Base-by-base conservation (phyloP, 495 filamentous ascomycete genomes). In the Lasiosphaeris hirsuta region DNA sequence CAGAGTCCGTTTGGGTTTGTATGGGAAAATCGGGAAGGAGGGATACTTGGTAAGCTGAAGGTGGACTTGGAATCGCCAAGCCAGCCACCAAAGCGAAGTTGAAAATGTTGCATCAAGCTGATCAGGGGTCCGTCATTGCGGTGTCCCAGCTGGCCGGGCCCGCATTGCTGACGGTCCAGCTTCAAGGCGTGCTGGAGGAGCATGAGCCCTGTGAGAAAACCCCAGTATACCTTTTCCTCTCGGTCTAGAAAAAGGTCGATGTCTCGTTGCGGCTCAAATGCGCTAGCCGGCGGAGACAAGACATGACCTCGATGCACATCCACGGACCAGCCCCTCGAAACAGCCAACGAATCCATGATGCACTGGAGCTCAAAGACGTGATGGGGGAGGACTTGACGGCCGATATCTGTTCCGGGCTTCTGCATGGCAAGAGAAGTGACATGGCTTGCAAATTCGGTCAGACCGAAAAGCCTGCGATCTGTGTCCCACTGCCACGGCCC, bases 351-450 rank as follows among this genome's bases (percentile, higher is more conserved):
- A 50, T 81, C 77, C 14, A 78, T 67, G 23, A 79, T 77, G 53
- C 69, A 72, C 60, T 79, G 78, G 0, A 80, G 63, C 51, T 78
- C 66, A 52, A 80, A 78, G 7, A 80, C 69, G 58, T 75, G 71
- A 45, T 75, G 69, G 8, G 77, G 72, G 10, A 75, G 69, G 37
- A 81, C 73, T 14, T 59, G 70, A 14, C 71, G 41, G 14, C 68
- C 66, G 13, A 78, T 54, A 54, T 77, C 67, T 8, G 68, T 68
- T 9, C 60, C 64, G 7, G 58, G 64, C 46, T 78, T 75, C 49
- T 75, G 66, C 72, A 75, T 73, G 3, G 74, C 74, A 35, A 78
- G 49, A n/a, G 46, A 36, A 1, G 68, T 75, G 39, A 78, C 54
- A 4, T 62, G 40, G 36, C 66, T 64, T 40, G 72, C 69, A 60